phyloP scores from a whole-genome alignment of 2,329 filamentous ascomycete genomes.

The Aspergillus versicolor region DNA sequence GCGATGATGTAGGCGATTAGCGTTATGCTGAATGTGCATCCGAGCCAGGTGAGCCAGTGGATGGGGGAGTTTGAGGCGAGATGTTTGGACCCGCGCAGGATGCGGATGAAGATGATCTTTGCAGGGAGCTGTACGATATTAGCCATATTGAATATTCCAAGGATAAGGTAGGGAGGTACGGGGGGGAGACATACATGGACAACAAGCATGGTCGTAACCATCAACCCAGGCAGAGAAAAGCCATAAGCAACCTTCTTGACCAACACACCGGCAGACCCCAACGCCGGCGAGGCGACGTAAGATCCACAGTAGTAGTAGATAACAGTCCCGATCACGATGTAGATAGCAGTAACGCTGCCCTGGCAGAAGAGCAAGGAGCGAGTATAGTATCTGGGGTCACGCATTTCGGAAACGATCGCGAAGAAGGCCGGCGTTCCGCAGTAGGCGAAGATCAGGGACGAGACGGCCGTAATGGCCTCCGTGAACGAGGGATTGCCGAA shows the following conservation, averaged over 20 bases:
- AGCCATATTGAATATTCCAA: no score
- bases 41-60: constrained; percentile 27
- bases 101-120: constrained; percentile 25
- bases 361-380: constrained; percentile 33
- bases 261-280: constrained; percentile 45
- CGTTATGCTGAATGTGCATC: constrained; percentile 20
- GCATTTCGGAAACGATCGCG: constrained; percentile 40
- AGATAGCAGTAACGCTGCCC: constrained; percentile 30
- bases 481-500: constrained; percentile 25
- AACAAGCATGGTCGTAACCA: constrained; percentile 25
- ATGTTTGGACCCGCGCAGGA: constrained; percentile 23
- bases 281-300: constrained; percentile 48
- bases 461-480: constrained; percentile 29
- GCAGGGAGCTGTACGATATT: constrained; percentile 10
- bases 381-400: constrained; percentile 32
- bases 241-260: constrained; percentile 51
- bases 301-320: constrained; percentile 50
- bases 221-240: constrained; percentile 33
- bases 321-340: constrained; percentile 38
- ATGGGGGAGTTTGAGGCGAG: constrained; percentile 20
- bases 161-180: no score
- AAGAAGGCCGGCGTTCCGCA: constrained; percentile 33
- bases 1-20: constrained; percentile 27
- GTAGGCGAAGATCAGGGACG: constrained; percentile 31
- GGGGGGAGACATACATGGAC: constrained; percentile 25